Base-by-base conservation (phyloP, 805 yeast species). In the Candida montana region DNA sequence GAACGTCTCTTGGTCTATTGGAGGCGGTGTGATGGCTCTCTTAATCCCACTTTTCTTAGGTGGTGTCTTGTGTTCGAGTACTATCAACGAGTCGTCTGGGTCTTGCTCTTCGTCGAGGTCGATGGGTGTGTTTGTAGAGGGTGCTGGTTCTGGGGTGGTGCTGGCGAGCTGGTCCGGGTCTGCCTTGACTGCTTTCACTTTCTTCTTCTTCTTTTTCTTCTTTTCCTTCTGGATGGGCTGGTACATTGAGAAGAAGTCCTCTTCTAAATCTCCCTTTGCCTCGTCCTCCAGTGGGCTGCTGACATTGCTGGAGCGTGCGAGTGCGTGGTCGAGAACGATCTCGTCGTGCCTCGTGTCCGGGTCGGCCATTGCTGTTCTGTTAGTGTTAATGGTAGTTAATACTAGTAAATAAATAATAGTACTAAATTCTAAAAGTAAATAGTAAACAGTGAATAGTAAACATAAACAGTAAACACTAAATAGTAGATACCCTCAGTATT, bases 231-330 rank as follows among this genome's bases (percentile, higher is more conserved):
- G 8, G n/a, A n/a, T n/a, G n/a, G n/a, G n/a, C n/a, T 35, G 32
- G 15, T 37, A 42, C 55, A 56, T 51, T 2, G 58, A 48, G 38
- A 57, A 57, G 43, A 57, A 57, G 39, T 57, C 61, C 39, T 57
- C 59, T 16, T 55, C 58, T 2, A 54, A 11, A 24, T 39, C 34
- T 16, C 30, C 13, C 8, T 18, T 31, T 12, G 39, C 27, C 7
- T 7, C 5, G 6, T 26, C 11, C 20, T 29, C 41, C 9, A 44
- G 46, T 1, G 59, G 60, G 9, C 55, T 54, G 0, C 49, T 19
- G 16, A 55, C 55, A 35, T 54, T 54, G 31, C 57, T 55, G 5
- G 60, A 55, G 33, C 48, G 45, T 1, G 48, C 57, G 26, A 55
- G 28, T 7, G 53, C 53, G 10, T 50, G 51, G 27, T 49, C 49